Evolutionary conservation across 2,329 filamentous ascomycete species (phyloP).

Genomic region (Xylariomycetidae sp.): DNA sequence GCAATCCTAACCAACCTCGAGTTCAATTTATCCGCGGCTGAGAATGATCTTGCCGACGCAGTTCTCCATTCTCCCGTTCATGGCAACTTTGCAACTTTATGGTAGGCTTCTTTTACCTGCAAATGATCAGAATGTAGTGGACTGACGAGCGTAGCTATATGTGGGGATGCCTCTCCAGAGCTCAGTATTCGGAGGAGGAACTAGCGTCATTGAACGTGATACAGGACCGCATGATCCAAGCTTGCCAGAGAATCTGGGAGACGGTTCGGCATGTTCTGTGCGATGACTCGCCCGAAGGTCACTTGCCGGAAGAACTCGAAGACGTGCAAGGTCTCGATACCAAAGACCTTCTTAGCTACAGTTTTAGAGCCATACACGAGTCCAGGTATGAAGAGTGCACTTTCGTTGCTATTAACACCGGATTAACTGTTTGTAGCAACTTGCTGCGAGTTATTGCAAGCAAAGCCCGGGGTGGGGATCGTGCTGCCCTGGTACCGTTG

Average conservation of each 20-base stretch:
- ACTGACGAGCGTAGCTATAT: constrained; percentile 36
- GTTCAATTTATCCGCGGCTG: constrained; percentile 57
- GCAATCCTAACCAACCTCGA: constrained; percentile 59
- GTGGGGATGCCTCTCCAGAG: constrained; percentile 45
- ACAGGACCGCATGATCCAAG: constrained; percentile 52
- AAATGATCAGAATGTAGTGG: neutral
- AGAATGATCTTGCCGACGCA: constrained; percentile 60
- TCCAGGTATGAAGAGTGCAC: no score
- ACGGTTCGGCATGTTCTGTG: constrained; percentile 76
- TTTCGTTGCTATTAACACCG: no score
- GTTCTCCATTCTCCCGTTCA: constrained; percentile 64
- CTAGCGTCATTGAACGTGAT: constrained; percentile 33
- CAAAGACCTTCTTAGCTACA: constrained; percentile 90
- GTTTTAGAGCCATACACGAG: constrained; percentile 92
- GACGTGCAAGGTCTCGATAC: constrained; percentile 68
- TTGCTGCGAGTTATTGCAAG: constrained; percentile 61
- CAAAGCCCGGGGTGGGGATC: constrained; percentile 45
- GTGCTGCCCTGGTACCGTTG: constrained; percentile 40
- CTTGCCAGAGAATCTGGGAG: constrained; percentile 69
- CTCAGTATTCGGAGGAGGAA: constrained; percentile 33
- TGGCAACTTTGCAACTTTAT: constrained; percentile 63
- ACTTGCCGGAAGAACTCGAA: constrained; percentile 72
- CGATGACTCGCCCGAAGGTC: constrained; percentile 90
- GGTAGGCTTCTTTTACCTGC: constrained; percentile 34
- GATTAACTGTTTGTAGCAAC: constrained; percentile 62